Evolutionary conservation across 2,329 filamentous ascomycete species (phyloP), one percentile per base, ranked within the genome.

Genomic region (Trichoderma atroviride): DNA sequence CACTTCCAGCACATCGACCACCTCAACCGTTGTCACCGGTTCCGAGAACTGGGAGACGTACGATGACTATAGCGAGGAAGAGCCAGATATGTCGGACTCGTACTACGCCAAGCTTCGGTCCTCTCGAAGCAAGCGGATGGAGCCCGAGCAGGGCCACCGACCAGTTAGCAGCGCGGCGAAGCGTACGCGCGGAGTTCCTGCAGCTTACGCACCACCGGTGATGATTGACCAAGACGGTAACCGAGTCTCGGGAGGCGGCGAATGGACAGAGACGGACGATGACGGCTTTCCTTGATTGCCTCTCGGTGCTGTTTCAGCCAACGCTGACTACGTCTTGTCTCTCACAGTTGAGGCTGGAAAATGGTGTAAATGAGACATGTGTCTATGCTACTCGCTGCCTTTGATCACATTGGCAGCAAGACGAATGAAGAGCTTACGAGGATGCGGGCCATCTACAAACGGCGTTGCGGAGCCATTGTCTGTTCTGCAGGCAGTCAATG

Each of bases 1-100:
- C 74, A 89, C 91, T 19, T 82, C 80, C 4, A 75, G 73, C 61
- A 90, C 91, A 0, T 94, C 92, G 52, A 89, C 89, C 73, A 88
- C 90, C 0, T 94, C 92, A n/a, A 93, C 91, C 1, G 86, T 85
- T 27, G 85, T 92, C 31, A 93, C 92, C 5, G 93, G 92, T 1
- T 97, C 93, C 4, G 95, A 98, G 81, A 98, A 98, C 79, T 98
- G 95, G 95, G 95, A 98, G 80, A 97, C 94, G 11, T 98, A 96
- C 75, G 94, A 96, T 74, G 93, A 97, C 78, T 89, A 87, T 73
- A 93, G 91, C 71, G 91, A 93, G 75, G 88, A 90, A 0, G 92
- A 93, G 75, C 85, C 86, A 29, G 94, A 97, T 77, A 87, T 87
- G 0, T 90, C 89, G 4, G 92, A 96, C 71, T 86, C 88, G 11